Evolutionary conservation across 306 rosid species (phyloP).

Genomic region (Prunus mongolica): DNA sequence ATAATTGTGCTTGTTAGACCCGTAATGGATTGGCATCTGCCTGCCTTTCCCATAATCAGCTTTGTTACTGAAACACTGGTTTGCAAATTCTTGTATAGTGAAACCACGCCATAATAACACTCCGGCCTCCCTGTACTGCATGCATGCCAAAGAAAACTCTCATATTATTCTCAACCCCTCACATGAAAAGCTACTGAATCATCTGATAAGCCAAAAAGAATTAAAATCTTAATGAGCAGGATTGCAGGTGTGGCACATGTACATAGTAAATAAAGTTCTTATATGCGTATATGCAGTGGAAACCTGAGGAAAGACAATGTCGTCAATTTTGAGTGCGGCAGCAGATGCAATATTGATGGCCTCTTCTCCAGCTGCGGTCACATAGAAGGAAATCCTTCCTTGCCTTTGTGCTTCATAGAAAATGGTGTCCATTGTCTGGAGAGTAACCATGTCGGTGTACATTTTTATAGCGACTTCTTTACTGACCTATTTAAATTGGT

Average conservation of each 20-base stretch:
- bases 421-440: conserved; percentile 83
- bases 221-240: background rate
- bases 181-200: conserved; percentile 7
- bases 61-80: conserved; percentile 73
- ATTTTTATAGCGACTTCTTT: conserved; percentile 61
- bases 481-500: conserved; percentile 41
- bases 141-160: conserved; percentile 9
- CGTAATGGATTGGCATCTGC: conserved; percentile 93
- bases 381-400: conserved; percentile 87
- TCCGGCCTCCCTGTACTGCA: conserved; percentile 90
- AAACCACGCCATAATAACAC: conserved; percentile 93
- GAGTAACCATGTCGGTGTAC: conserved; percentile 74
- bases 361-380: conserved; percentile 78
- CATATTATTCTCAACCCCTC: conserved; percentile 6
- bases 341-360: conserved; percentile 86
- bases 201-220: background rate
- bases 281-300: background rate
- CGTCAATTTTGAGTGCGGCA: conserved; percentile 69
- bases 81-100: conserved; percentile 77
- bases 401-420: conserved; percentile 94
- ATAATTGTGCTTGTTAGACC: conserved; percentile 80
- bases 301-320: conserved; percentile 88
- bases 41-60: conserved; percentile 85
- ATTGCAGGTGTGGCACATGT: conserved; percentile 6
- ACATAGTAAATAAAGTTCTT: background rate